Evolutionary conservation across 2,329 filamentous ascomycete species (phyloP).

Genomic region (Aspergillus niger): DNA sequence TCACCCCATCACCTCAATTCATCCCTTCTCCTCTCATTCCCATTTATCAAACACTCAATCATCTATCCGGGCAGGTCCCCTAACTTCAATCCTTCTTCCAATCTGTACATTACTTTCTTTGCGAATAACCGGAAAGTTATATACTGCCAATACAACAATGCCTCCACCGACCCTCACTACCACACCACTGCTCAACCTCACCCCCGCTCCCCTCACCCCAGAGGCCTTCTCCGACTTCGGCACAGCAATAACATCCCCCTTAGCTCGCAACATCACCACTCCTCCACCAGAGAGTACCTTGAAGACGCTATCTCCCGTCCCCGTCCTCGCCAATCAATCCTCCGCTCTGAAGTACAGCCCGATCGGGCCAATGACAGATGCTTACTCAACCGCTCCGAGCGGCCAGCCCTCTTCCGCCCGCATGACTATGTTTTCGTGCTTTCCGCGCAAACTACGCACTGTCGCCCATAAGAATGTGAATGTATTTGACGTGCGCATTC

Average conservation of each 20-base stretch:
- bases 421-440: conserved; percentile 89
- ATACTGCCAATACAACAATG: conserved; percentile 25
- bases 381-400: conserved; percentile 59
- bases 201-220: conserved; percentile 67
- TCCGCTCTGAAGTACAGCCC: conserved; percentile 83
- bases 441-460: conserved; percentile 60
- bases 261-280: conserved; percentile 54
- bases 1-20: neutral
- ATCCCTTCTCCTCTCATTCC: too few species aligned
- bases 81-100: neutral
- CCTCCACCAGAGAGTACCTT: conserved; percentile 50
- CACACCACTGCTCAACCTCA: conserved; percentile 50
- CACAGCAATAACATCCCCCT: conserved; percentile 75
- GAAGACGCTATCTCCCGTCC: conserved; percentile 47
- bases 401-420: conserved; percentile 57
- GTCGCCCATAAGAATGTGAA: conserved; percentile 2
- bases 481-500: conserved; percentile 68
- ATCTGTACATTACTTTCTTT: too few species aligned
- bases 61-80: neutral
- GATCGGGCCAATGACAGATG: conserved; percentile 71
- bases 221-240: conserved; percentile 76
- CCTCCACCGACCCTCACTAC: conserved; percentile 34
- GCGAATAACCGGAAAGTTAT: too few species aligned
- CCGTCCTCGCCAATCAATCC: conserved; percentile 77
- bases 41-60: neutral